Conservation (phyloP, 1,284 basidiomycete species). For the Cerrena zonata region DNA sequence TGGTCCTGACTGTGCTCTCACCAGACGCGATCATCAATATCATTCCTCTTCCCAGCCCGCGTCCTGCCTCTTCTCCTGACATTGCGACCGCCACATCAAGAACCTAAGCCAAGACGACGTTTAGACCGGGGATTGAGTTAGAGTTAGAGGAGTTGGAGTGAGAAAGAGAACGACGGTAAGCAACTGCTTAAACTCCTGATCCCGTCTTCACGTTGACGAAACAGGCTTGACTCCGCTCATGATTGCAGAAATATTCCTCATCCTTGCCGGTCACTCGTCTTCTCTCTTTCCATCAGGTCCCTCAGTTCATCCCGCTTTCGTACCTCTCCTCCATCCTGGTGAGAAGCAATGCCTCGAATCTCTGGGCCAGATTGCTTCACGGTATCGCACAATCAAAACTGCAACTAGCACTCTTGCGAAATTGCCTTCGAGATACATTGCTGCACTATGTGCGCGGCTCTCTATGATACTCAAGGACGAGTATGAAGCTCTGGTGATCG, state of each 20-base stretch:
- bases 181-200: not conserved
- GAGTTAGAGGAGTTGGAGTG: not conserved
- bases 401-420: conserved; percentile 47
- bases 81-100: not conserved
- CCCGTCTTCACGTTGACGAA: conserved; percentile 7
- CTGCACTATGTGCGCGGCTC: conserved; percentile 68
- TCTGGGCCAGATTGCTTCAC: conserved; percentile 64
- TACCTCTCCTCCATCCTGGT: conserved; percentile 76
- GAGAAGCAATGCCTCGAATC: conserved; percentile 76
- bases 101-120: not conserved
- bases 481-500: conserved; percentile 74
- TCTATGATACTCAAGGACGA: conserved; percentile 68
- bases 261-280: conserved; percentile 79
- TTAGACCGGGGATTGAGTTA: not conserved
- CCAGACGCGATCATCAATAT: not conserved
- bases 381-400: conserved; percentile 65
- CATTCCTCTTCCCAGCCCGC: not conserved
- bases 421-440: conserved; percentile 70
- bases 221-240: conserved; percentile 31
- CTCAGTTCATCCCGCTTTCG: conserved; percentile 59
- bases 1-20: not conserved
- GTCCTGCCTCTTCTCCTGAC: not conserved
- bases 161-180: not conserved
- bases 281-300: conserved; percentile 65
- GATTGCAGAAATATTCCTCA: conserved; percentile 81